Conservation (phyloP, 345 rosid species). For the Aquilaria yunnanensis region DNA sequence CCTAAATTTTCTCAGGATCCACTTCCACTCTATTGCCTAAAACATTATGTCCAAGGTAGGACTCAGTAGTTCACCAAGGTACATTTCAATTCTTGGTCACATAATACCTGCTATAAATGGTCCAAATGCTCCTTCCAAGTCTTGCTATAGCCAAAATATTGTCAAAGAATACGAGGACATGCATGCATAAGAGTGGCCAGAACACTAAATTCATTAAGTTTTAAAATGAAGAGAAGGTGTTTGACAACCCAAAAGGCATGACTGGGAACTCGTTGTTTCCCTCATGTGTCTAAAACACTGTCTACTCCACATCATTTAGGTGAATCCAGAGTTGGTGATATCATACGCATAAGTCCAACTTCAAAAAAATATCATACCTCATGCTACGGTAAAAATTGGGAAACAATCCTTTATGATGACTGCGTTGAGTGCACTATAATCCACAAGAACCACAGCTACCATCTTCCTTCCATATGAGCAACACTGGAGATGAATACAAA, state of each 20-base stretch:
- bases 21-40: background rate
- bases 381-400: background rate
- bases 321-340: background rate
- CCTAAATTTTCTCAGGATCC: background rate
- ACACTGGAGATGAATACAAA: slow-evolving; percentile 7
- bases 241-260: background rate
- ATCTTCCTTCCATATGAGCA: slow-evolving; percentile 4
- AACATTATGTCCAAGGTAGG: background rate
- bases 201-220: background rate
- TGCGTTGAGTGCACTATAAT: background rate
- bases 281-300: background rate
- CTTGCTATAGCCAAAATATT: background rate
- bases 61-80: background rate
- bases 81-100: background rate
- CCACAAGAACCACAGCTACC: background rate
- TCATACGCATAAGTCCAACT: background rate
- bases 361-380: background rate
- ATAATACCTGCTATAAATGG: background rate
- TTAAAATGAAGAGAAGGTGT: background rate
- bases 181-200: background rate
- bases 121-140: background rate
- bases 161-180: background rate
- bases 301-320: background rate
- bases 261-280: background rate
- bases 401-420: background rate